phyloP scores from a whole-genome alignment of 164 flowering plant genomes.

The Vitis vinifera region ASM3070453v1 NC_081821.1:5880001-5880500 shows the following conservation, averaged over 20 bases:
- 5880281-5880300: too few species aligned
- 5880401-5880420: too few species aligned
- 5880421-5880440: too few species aligned
- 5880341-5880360: not conserved
- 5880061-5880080: not conserved
- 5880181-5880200: not conserved
- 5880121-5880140: not conserved
- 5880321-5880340: too few species aligned
- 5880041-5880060: not conserved
- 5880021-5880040: not conserved
- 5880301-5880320: too few species aligned
- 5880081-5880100: not conserved
- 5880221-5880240: not conserved
- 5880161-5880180: not conserved
- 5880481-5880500: too few species aligned
- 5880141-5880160: not conserved
- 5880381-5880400: too few species aligned
- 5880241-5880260: too few species aligned
- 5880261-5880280: too few species aligned
- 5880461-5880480: too few species aligned
- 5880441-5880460: too few species aligned
- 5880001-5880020: not conserved
- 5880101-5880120: not conserved
- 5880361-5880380: too few species aligned
- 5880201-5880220: not conserved